phyloP scores from a whole-genome alignment of 1,284 basidiomycete genomes.

The Cystobasidiaceae sp. region DNA sequence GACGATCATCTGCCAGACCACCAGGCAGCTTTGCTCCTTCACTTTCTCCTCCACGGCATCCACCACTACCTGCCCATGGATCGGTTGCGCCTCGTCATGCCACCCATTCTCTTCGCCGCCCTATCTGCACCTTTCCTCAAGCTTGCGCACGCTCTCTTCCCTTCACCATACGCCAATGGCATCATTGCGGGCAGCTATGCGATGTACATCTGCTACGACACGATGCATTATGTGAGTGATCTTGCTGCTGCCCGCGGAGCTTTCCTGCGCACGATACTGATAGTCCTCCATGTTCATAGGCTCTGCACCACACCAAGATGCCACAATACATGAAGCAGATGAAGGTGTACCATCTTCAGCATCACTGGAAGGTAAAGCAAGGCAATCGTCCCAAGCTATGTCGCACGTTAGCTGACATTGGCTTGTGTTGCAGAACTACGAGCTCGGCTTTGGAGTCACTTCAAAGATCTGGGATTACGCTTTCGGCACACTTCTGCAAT shows the following conservation, averaged over 20 bases:
- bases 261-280: neutral
- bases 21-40: conserved; percentile 71
- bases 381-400: too few species aligned
- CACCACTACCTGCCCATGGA: conserved; percentile 89
- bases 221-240: conserved; percentile 52
- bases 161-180: conserved; percentile 78
- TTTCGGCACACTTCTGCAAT: too few species aligned
- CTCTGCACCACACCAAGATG: conserved; percentile 50
- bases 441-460: conserved; percentile 95
- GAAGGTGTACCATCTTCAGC: conserved; percentile 98
- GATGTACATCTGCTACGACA: conserved; percentile 56
- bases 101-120: conserved; percentile 72
- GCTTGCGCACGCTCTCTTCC: conserved; percentile 79
- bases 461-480: conserved; percentile 92
- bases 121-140: conserved; percentile 84
- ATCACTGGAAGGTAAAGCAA: conserved; percentile 73
- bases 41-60: conserved; percentile 92
- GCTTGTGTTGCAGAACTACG: conserved; percentile 58
- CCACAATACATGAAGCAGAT: conserved; percentile 81
- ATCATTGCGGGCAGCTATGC: conserved; percentile 85
- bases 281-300: conserved; percentile 26
- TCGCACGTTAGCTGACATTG: neutral
- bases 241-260: neutral
- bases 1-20: conserved; percentile 83
- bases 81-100: conserved; percentile 87